Base-by-base conservation (phyloP, 1,284 basidiomycete genomes). In the Moesziomyces sp. region DNA sequence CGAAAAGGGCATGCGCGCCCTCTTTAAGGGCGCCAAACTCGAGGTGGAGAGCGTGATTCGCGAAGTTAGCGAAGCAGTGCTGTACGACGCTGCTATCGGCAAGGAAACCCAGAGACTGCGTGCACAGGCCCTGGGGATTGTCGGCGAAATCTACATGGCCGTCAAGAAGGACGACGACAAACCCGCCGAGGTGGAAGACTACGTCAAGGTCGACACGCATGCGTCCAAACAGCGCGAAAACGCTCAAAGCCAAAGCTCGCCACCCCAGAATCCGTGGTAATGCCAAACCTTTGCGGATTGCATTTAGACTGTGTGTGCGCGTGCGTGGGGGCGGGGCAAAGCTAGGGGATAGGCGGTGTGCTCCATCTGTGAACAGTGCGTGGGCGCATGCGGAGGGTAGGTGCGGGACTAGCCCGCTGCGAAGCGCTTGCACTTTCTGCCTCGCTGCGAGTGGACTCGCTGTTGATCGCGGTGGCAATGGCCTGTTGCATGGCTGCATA, bases 1-100 rank as follows among this genome's bases (percentile, higher is more conserved):
- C 0, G 93, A 97, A 86, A 98, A 98, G 56, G 77, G 74, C 4
- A 81, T 83, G 77, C 74, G 78, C 16, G 81, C 84, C 0, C 49
- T 84, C 26, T 84, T 84, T 63, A 84, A 84, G 60, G 94, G 95
- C 5, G 92, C 95, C 26, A 97, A 97, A 83, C 89, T 98, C 19
- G 96, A 98, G 84, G 90, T 98, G 52, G 95, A 99, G 84, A 92
- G 92, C 18, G 91, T 99, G 34, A 87, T 99, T 11, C 89, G 96
- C 40, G 96, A 98, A 84, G 93, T 93, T 0, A 95, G 93, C 83
- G 96, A 99, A 78, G 89, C 90, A 21, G 88, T 98, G 18, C 87
- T 99, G 5, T 85, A 86, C 23, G 87, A 88, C 48, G 78, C 76
- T 6, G 79, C 6, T 61, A 69, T 82, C 8, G 69, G 69, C 10